Conservation (phyloP, 2,329 filamentous ascomycete species). For the Blastomyces gilchristii region DNA sequence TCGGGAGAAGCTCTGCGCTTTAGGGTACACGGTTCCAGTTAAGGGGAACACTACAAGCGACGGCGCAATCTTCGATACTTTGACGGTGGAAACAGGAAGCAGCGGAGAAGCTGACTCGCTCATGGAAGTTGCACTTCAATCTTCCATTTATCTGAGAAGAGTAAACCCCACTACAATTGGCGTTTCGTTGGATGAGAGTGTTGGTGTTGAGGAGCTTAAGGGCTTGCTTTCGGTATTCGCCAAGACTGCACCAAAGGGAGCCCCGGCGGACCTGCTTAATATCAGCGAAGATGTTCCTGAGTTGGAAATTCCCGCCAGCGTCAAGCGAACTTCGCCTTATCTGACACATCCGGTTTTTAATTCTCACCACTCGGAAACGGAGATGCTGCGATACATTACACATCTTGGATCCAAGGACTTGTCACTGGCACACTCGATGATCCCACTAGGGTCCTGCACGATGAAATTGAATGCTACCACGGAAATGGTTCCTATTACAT, state of each 20-base stretch:
- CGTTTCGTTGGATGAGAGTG: constrained; percentile 71
- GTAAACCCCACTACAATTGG: constrained; percentile 53
- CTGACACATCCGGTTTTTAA: constrained; percentile 92
- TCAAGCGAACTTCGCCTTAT: constrained; percentile 64
- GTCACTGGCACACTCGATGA: constrained; percentile 94
- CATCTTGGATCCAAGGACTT: constrained; percentile 90
- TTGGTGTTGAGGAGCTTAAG: constrained; percentile 46
- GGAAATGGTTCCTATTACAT: constrained; percentile 81
- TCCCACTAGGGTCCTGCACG: constrained; percentile 89
- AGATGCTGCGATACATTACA: constrained; percentile 85
- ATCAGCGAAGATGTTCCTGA: constrained; percentile 30
- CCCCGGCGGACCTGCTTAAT: constrained; percentile 19
- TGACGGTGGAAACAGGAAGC: constrained; percentile 53
- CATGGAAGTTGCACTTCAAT: constrained; percentile 41
- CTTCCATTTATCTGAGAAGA: constrained; percentile 52
- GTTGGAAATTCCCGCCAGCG: constrained; percentile 38
- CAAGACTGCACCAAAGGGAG: constrained; percentile 31
- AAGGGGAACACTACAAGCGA: constrained; percentile 47
- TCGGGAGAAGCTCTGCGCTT: constrained; percentile 51
- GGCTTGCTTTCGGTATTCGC: constrained; percentile 50
- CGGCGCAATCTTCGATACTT: constrained; percentile 65
- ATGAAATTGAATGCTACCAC: constrained; percentile 96
- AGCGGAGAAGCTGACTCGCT: constrained; percentile 44
- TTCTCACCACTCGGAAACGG: constrained; percentile 86
- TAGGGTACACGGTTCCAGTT: constrained; percentile 55